Conservation (phyloP, 108 stramenopile species). For the Cyclotella cryptica region DNA sequence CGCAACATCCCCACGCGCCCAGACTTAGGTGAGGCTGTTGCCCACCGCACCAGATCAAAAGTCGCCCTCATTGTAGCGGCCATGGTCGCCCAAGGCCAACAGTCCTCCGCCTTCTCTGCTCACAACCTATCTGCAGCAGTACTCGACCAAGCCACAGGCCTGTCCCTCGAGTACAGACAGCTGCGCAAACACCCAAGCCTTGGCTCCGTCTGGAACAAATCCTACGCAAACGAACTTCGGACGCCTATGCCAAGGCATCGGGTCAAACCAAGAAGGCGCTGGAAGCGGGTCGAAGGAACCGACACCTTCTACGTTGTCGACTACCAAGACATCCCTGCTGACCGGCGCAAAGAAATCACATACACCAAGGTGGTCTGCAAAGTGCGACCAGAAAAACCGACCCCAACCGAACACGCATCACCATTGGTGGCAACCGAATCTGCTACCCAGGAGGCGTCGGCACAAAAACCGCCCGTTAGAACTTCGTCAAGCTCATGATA, state of each 20-base stretch:
- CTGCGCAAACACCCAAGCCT: constrained; percentile 8
- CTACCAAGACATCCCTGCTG: constrained; percentile 29
- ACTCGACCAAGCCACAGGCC: constrained; percentile 19
- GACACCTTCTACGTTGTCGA: constrained; percentile 16
- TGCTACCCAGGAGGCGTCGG: constrained; percentile 1
- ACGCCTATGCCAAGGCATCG: constrained; percentile 24
- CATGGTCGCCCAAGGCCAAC: not conserved
- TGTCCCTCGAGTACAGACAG: constrained; percentile 25
- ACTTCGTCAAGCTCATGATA: constrained; percentile 40
- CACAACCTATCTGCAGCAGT: constrained; percentile 6
- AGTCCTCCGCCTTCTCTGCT: not conserved
- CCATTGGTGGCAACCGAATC: constrained; percentile 49
- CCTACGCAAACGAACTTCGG: constrained; percentile 30
- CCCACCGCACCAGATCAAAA: not conserved
- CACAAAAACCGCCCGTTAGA: constrained; percentile 17
- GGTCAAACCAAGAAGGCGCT: not conserved
- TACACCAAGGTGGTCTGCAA: constrained; percentile 36
- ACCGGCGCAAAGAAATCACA: constrained; percentile 27
- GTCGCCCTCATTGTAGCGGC: not conserved
- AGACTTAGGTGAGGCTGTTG: not conserved
- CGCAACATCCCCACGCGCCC: not conserved
- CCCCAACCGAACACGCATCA: constrained; percentile 18
- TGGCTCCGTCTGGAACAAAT: constrained; percentile 23
- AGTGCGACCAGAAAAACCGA: constrained; percentile 39
- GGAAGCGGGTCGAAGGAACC: constrained; percentile 9